phyloP scores from a whole-genome alignment of 192 early-diverging fungal species.

The Rhizophagus clarus region DNA sequence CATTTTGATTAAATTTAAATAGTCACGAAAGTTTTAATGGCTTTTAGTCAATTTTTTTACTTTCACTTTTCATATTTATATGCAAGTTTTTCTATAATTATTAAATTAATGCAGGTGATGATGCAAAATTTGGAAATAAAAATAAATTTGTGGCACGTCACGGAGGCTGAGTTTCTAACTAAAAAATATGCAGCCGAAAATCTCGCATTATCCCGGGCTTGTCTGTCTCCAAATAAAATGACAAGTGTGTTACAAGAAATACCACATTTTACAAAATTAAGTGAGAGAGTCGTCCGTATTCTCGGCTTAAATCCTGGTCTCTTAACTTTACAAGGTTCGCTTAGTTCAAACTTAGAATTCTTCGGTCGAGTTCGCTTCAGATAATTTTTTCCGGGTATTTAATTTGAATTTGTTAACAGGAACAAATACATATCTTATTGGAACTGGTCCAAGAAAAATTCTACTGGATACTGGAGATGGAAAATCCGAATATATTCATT shows the following conservation, averaged over 20 bases:
- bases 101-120: no score
- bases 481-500: conserved; percentile 61
- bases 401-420: conserved; percentile 35
- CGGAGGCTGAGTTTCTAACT: neutral
- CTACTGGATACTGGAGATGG: conserved; percentile 85
- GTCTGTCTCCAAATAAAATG: conserved; percentile 20
- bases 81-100: no score
- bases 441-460: conserved; percentile 67
- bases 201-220: neutral
- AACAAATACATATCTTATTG: conserved; percentile 88
- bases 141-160: neutral
- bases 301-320: conserved; percentile 79
- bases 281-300: conserved; percentile 63
- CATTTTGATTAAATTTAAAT: neutral
- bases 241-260: conserved; percentile 55
- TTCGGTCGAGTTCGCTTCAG: neutral
- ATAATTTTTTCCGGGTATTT: no score
- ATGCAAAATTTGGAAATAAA: neutral
- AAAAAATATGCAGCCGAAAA: neutral
- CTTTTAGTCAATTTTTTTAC: no score
- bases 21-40: neutral
- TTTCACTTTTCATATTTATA: no score
- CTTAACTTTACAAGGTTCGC: conserved; percentile 74
- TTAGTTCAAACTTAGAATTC: neutral
- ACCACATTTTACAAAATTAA: conserved; percentile 58